Base-by-base conservation (phyloP, 768 basidiomycete species). In the Pholiota conissans region DNA sequence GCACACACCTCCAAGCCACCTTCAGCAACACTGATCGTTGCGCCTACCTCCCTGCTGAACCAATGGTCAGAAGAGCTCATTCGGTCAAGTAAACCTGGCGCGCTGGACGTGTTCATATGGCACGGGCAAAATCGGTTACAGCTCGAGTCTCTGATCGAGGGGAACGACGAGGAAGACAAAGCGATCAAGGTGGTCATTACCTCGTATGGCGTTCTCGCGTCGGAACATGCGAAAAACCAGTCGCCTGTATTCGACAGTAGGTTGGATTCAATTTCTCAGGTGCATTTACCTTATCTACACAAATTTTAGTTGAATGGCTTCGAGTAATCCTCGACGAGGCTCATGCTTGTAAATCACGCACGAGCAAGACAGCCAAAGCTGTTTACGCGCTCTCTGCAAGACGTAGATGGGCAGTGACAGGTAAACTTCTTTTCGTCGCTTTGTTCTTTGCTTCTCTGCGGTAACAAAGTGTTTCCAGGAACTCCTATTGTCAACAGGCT, bases 401-500 rank as follows among this genome's bases (percentile, higher is more conserved):
- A 59, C 76, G 92, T 46, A 80, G 90, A 61, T 98, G 96, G 96
- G 93, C 93, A 3, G 85, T 96, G 27, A 96, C 93, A 11, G 93
- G 89, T 82, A 61, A 20, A 69, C 34, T 6, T 3, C 34, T 52
- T 24, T 22, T 30, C 48, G 29, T 51, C 6, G 32, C 52, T 27
- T 0, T 6, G 39, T 5, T 6, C 5, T 18, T 50, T 40, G 24
- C 13, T 13, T 6, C 13, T 32, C 30, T 32, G 13, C 30, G n/a
- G n/a, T 14, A 49, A 39, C 40, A 29, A 49, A 58, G 7, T 29
- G 49, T 16, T 37, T 39, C 37, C 54, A 82, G 89, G 93, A 11
- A 98, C 96, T 4, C 96, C 96, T 0, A 98, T 98, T 58, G 92
- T 97, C 55, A 98, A 98, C 69, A 86, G 88, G 61, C 78, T 96